A percentile compares a stretch with the other conserved stretches of the same genome.
These are phyloP conservation scores for Parietaria judaica DNA, from an alignment of 306 rosid species.

Conservation along the genomic window DNA sequence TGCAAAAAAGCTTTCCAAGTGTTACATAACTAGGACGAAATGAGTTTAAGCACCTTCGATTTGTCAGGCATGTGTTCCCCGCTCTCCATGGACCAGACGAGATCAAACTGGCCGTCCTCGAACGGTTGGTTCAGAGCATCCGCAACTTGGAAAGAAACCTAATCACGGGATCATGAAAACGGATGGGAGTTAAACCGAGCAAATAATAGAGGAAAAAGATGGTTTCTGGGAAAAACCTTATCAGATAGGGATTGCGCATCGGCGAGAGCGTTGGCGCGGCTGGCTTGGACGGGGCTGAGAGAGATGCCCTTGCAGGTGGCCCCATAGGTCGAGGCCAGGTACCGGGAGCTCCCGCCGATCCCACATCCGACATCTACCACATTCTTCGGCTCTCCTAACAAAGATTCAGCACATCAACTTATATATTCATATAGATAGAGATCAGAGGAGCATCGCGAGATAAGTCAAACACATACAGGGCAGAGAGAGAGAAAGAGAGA, in stretches of 20 bases:
- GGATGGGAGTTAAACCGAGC: background rate
- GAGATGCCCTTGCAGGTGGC: constrained; percentile 65
- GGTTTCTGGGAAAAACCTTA: constrained; percentile 24
- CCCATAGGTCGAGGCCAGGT: constrained; percentile 54
- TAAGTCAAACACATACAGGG: too few relatives aligned
- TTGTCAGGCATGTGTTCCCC: constrained; percentile 99
- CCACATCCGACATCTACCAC: constrained; percentile 93
- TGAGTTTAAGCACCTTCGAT: constrained; percentile 38
- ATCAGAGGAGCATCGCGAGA: too few relatives aligned
- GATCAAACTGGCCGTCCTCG: constrained; percentile 59
- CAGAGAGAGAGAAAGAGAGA: too few relatives aligned
- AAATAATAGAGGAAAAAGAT: too few relatives aligned
- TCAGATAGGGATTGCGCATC: constrained; percentile 48
- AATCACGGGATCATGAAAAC: background rate
- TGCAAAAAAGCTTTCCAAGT: too few relatives aligned
- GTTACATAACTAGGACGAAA: too few relatives aligned
- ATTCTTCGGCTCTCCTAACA: constrained; percentile 21
- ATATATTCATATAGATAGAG: too few relatives aligned
- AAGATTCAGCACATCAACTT: too few relatives aligned
- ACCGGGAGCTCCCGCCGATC: constrained; percentile 91
- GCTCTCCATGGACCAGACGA: constrained; percentile 98
- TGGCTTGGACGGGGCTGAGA: constrained; percentile 81
- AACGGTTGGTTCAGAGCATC: constrained; percentile 88
- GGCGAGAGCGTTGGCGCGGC: constrained; percentile 75
- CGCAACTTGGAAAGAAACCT: constrained; percentile 78